Percentiles rank a stretch among this genome's conserved stretches.
Evolutionary conservation across 176 grass and related monocot genomes (phyloP).

Genomic region (Elaeis guineensis): DNA sequence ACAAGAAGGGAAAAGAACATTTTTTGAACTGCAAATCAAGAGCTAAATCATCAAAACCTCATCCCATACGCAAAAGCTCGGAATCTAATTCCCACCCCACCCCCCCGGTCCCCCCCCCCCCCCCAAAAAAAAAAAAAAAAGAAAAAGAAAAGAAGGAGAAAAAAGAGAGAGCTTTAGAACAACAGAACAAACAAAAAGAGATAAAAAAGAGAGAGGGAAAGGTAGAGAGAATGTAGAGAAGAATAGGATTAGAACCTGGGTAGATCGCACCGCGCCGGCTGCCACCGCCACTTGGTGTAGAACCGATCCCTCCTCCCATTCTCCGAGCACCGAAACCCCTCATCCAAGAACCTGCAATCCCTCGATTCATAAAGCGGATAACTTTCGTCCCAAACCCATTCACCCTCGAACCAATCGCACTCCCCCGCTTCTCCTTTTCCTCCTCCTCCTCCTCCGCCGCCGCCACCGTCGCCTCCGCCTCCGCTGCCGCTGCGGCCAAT

Average conservation of each 20-base stretch:
- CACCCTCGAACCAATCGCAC: conserved; percentile 22
- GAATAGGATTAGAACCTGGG: conserved; percentile 23
- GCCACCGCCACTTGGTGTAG: conserved; percentile 54
- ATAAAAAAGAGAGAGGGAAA: background rate
- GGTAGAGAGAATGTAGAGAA: background rate
- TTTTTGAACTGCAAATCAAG: background rate
- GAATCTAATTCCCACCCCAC: background rate
- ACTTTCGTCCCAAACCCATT: conserved; percentile 33
- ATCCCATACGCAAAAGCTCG: background rate
- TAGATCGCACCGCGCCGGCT: conserved; percentile 31
- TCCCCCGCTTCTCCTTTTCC: background rate
- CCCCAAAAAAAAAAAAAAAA: background rate
- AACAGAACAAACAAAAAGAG: no score
- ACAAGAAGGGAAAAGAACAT: background rate
- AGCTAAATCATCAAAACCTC: background rate
- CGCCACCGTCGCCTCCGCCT: no score
- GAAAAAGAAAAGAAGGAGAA: background rate
- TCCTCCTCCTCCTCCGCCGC: no score
- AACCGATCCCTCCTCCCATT: conserved; percentile 44
- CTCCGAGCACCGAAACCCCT: conserved; percentile 52
- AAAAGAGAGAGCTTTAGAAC: background rate
- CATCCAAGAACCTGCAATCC: conserved; percentile 42
- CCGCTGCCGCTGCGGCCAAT: no score
- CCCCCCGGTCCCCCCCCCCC: no score
- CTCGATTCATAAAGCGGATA: conserved; percentile 27